A percentile compares a stretch with the other conserved stretches of the same genome.
phyloP scores from a whole-genome alignment of 1,284 basidiomycete species.

The Cryptococcus depauperatus region DNA sequence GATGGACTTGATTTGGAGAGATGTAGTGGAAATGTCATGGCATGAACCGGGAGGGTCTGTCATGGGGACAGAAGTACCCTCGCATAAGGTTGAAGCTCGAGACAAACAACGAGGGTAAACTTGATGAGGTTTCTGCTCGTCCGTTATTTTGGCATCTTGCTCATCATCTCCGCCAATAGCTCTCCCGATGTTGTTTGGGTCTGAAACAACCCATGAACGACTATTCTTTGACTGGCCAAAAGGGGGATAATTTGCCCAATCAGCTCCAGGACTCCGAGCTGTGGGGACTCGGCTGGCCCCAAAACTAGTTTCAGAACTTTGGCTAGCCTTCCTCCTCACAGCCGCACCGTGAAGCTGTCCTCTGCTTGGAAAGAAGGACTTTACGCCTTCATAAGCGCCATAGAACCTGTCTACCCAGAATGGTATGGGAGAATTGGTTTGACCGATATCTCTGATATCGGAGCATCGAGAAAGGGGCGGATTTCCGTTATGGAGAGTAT shows the following conservation, averaged over 20 bases:
- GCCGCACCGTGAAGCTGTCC: conserved; percentile 22
- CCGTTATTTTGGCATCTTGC: conserved; percentile 14
- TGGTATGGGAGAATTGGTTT: conserved; percentile 13
- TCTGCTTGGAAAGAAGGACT: conserved; percentile 22
- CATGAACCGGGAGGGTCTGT: conserved; percentile 6
- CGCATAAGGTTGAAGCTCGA: conserved; percentile 19
- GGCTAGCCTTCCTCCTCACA: conserved; percentile 16
- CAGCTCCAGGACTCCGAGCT: conserved; percentile 5
- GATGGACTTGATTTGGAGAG: not conserved
- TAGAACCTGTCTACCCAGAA: conserved; percentile 33
- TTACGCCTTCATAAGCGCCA: conserved; percentile 16
- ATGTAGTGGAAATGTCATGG: not conserved
- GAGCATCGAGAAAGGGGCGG: not conserved
- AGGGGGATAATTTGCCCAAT: too few species aligned
- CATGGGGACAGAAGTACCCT: conserved; percentile 6
- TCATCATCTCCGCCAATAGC: conserved; percentile 3
- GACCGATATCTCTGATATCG: not conserved
- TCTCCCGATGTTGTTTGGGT: conserved; percentile 15
- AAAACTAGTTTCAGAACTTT: conserved; percentile 20
- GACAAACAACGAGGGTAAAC: conserved; percentile 23
- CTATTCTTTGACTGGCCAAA: too few species aligned
- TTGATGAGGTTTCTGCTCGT: not conserved
- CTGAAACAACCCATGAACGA: too few species aligned
- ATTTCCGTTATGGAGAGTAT: conserved; percentile 6
- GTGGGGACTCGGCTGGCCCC: conserved; percentile 19